Percentiles rank a stretch among this genome's conserved stretches.
phyloP scores from a whole-genome alignment of 2,329 filamentous ascomycete genomes.

The Neofusicoccum ribis region DNA sequence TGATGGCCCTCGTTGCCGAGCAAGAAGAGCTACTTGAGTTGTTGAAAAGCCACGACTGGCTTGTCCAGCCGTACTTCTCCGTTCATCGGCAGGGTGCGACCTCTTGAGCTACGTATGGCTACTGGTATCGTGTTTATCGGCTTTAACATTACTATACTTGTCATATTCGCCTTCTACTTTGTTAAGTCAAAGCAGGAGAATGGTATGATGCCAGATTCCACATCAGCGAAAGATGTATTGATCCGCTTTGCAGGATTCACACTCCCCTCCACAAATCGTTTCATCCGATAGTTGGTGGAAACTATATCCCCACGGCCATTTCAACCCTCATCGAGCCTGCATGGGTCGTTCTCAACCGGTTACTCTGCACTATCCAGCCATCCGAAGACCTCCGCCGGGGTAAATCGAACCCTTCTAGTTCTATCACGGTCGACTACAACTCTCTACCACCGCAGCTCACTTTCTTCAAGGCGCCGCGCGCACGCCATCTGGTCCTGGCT shows the following conservation, averaged over 20 bases:
- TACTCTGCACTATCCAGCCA: constrained; percentile 57
- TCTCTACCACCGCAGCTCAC: constrained; percentile 58
- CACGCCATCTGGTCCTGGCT: constrained; percentile 49
- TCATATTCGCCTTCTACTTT: constrained; percentile 25
- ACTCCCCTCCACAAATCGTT: constrained; percentile 35
- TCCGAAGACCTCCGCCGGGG: constrained; percentile 52
- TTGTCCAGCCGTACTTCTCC: not conserved
- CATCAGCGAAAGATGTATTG: not conserved
- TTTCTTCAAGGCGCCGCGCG: constrained; percentile 46
- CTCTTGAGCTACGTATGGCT: constrained; percentile 27
- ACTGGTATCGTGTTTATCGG: constrained; percentile 24
- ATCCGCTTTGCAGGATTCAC: constrained; percentile 34
- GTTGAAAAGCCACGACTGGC: constrained; percentile 24
- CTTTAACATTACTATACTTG: constrained; percentile 23
- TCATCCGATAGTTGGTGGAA: constrained; percentile 46
- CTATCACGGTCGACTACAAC: constrained; percentile 51
- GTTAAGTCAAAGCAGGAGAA: constrained; percentile 19
- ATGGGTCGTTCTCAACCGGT: constrained; percentile 57
- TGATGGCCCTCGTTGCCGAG: constrained; percentile 37
- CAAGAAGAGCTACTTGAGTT: constrained; percentile 26
- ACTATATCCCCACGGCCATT: constrained; percentile 56
- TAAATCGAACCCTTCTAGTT: constrained; percentile 31
- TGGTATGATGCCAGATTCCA: constrained; percentile 20
- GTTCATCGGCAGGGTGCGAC: constrained; percentile 21
- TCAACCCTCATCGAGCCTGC: constrained; percentile 59